Conservation (phyloP, 164 flowering plant species). For the Chimonanthus salicifolius region DNA sequence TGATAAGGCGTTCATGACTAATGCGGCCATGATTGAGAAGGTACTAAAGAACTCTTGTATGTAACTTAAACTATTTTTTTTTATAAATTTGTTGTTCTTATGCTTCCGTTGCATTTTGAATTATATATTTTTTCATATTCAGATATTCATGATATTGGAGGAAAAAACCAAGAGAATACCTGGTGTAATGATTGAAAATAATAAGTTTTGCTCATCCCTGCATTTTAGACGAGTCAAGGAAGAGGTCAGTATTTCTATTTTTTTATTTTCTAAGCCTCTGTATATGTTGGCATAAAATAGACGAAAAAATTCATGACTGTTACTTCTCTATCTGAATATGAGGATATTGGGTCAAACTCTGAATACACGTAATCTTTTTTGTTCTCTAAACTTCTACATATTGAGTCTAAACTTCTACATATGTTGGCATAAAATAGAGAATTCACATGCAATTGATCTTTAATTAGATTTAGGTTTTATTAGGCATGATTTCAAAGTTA, state of each 20-base stretch:
- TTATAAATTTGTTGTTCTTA: not conserved
- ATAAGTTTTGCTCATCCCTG: conserved; percentile 16
- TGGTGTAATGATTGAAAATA: conserved; percentile 14
- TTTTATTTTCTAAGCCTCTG: not conserved
- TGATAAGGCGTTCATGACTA: conserved; percentile 84
- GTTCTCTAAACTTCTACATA: too few relatives aligned
- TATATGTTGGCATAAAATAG: too few relatives aligned
- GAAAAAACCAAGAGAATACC: conserved; percentile 12
- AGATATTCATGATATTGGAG: conserved; percentile 10
- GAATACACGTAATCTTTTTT: too few relatives aligned
- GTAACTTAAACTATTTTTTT: not conserved
- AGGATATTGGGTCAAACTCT: too few relatives aligned
- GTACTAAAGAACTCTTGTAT: conserved; percentile 19
- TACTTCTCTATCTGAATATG: too few relatives aligned
- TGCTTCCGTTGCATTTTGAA: not conserved
- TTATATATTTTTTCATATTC: not conserved
- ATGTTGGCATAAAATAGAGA: not conserved
- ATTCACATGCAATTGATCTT: not conserved
- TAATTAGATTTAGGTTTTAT: too few relatives aligned
- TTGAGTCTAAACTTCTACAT: too few relatives aligned
- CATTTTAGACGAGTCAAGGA: conserved; percentile 17
- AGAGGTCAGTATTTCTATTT: conserved; percentile 2
- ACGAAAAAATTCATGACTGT: too few relatives aligned
- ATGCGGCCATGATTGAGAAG: conserved; percentile 82
- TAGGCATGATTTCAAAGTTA: too few relatives aligned